Evolutionary conservation across 2,329 filamentous ascomycete genomes (phyloP), one percentile per base, ranked within the genome.

Genomic region (Penicillium oxalicum): DNA sequence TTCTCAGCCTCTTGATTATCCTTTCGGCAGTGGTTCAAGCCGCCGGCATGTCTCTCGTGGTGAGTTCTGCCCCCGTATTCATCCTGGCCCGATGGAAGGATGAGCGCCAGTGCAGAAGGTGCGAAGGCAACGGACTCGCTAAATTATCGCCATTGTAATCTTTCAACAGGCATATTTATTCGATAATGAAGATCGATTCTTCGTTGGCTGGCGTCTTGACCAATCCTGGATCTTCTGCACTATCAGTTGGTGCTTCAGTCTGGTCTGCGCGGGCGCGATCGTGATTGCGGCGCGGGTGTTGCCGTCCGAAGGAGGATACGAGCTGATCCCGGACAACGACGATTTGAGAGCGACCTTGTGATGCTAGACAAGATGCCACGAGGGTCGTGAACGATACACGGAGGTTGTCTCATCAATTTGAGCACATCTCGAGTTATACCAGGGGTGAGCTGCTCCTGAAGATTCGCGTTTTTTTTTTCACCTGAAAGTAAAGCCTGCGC

Each of bases 241-340:
- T 25, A 72, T 79, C 26, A 82, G 78, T 57, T 84, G 80, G 79
- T 73, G 70, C 46, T 64, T 82, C 3, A 70, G 79, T 51, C 56
- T 79, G 32, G 52, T 82, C 12, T 76, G 79, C 48, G 75, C 74
- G 0, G 63, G 75, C 11, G 82, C 79, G 9, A 74, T 96, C 46
- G 74, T 79, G 1, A 70, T 82, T 9, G 86, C 87, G 1, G 86
- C 84, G 4, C 81, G 83, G 50, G 69, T 86, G 24, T 74, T 95
- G 38, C 86, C 88, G 0, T 79, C 82, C 0, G 91, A 96, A 66
- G 88, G 87, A 61, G 91, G 88, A 48, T 96, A 95, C 71, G 88
- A 95, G 66, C 79, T 88, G 53, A 88, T 83, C 63, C 82, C 74
- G 6, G 71, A 74, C 45, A 61, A 65, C 48, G 58, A 60, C 43